These are phyloP conservation scores for Crepidotus variabilis DNA, from an alignment of 768 basidiomycete species.

Conservation along the genomic window DNA sequence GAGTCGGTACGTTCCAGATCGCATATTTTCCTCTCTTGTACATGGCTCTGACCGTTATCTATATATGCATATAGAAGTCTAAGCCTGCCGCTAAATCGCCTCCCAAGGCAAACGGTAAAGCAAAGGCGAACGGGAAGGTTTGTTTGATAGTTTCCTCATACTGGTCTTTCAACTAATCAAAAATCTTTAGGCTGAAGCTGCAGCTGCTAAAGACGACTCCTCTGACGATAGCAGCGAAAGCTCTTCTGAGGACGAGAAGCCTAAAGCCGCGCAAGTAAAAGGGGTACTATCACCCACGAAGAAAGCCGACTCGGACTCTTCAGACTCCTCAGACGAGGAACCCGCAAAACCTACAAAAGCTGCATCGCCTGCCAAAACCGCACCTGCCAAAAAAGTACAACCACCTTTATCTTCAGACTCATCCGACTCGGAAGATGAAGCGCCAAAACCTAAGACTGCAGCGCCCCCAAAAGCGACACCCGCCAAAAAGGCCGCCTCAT, in stretches of 20 bases:
- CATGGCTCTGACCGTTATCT: not conserved
- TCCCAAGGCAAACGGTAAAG: slow-evolving; percentile 9
- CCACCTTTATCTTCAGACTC: not conserved
- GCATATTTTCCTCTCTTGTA: not conserved
- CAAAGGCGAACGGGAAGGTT: slow-evolving; percentile 24
- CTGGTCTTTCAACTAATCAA: slow-evolving; percentile 1
- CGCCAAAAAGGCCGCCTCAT: slow-evolving; percentile 6
- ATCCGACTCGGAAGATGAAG: slow-evolving; percentile 4
- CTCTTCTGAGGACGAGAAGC: slow-evolving; percentile 50
- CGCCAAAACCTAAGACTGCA: slow-evolving; percentile 1
- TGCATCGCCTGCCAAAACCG: slow-evolving; percentile 19
- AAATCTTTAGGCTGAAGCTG: slow-evolving; percentile 24
- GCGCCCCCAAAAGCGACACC: slow-evolving; percentile 16
- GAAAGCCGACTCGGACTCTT: slow-evolving; percentile 32
- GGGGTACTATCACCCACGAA: slow-evolving; percentile 15
- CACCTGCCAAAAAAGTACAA: not conserved
- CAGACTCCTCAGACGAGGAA: slow-evolving; percentile 32
- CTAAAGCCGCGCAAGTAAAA: slow-evolving; percentile 51
- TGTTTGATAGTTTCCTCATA: slow-evolving; percentile 10
- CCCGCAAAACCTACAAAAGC: slow-evolving; percentile 22
- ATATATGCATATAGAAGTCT: slow-evolving; percentile 8
- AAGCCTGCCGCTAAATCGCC: slow-evolving; percentile 5
- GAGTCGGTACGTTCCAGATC: slow-evolving; percentile 3
- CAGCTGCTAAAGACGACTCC: slow-evolving; percentile 30
- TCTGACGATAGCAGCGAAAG: slow-evolving; percentile 44